Percentiles rank a stretch among this genome's conserved stretches.
Evolutionary conservation across 2,329 filamentous ascomycete species (phyloP).

Genomic region (Scopulariopsis brevicaulis): DNA sequence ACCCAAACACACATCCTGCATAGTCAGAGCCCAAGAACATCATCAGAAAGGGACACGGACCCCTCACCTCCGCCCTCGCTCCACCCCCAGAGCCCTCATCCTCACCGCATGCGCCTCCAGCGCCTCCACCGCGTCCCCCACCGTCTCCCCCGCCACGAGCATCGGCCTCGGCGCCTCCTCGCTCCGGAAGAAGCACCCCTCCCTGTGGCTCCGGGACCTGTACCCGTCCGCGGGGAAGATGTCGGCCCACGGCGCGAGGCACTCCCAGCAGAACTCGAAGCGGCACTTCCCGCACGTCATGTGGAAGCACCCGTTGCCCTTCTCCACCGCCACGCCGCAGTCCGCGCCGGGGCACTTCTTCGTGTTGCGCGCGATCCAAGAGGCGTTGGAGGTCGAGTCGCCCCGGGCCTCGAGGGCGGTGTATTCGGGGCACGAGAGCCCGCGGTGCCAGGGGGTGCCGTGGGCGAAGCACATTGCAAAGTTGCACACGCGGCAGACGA

Average conservation of each 20-base stretch:
- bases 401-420: background rate
- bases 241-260: conserved; percentile 12
- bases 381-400: conserved; percentile 4
- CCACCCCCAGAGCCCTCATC: background rate
- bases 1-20: too few species aligned
- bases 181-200: conserved; percentile 10
- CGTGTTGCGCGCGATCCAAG: conserved; percentile 12
- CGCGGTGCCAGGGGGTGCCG: conserved; percentile 14
- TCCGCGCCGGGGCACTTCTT: conserved; percentile 12
- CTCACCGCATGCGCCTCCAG: background rate
- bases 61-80: too few species aligned
- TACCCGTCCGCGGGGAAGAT: conserved; percentile 8
- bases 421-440: conserved; percentile 11
- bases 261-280: conserved; percentile 22
- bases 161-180: conserved; percentile 5
- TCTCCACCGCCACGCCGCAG: conserved; percentile 12
- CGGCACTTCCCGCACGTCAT: conserved; percentile 25
- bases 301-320: conserved; percentile 23
- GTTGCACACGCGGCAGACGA: conserved; percentile 13
- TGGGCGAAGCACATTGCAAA: conserved; percentile 16
- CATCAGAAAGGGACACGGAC: too few species aligned
- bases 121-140: conserved; percentile 4
- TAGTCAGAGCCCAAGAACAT: too few species aligned
- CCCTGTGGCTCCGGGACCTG: conserved; percentile 6
- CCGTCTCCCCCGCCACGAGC: conserved; percentile 6